These are phyloP conservation scores for Mycena polygramma DNA, from an alignment of 768 basidiomycete genomes.

Conservation along the genomic window DNA sequence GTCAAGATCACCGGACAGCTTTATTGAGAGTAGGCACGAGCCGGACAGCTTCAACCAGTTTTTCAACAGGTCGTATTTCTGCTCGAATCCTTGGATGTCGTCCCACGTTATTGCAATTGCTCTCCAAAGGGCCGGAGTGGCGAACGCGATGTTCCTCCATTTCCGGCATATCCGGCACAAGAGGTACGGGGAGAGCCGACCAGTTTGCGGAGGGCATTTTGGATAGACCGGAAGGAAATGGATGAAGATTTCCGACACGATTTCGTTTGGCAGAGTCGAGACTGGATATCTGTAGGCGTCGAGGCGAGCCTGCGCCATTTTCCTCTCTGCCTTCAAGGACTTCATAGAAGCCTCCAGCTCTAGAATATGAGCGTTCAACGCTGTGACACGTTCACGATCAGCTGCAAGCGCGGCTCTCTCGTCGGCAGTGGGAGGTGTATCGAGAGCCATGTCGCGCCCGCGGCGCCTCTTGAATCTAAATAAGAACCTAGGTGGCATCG, in stretches of 20 bases:
- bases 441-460: too few relatives aligned
- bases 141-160: slow-evolving; percentile 10
- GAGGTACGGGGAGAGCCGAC: neutral
- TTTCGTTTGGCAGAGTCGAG: slow-evolving; percentile 10
- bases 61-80: neutral
- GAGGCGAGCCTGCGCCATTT: neutral
- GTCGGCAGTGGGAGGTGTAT: neutral
- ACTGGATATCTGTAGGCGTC: slow-evolving; percentile 16
- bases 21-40: neutral
- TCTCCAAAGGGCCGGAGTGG: slow-evolving; percentile 17
- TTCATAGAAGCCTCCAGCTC: neutral
- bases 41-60: neutral
- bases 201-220: neutral
- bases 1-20: too few relatives aligned
- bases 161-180: slow-evolving; percentile 8
- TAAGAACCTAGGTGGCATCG: too few relatives aligned
- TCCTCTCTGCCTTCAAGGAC: neutral
- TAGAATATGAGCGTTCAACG: neutral
- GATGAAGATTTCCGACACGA: slow-evolving; percentile 11
- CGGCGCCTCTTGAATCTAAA: too few relatives aligned
- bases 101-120: neutral
- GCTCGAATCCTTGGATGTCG: too few relatives aligned
- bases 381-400: slow-evolving; percentile 2
- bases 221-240: slow-evolving; percentile 18
- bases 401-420: neutral